Base-by-base conservation (phyloP, 2,329 filamentous ascomycete genomes). In the Ascochyta lentis region DNA sequence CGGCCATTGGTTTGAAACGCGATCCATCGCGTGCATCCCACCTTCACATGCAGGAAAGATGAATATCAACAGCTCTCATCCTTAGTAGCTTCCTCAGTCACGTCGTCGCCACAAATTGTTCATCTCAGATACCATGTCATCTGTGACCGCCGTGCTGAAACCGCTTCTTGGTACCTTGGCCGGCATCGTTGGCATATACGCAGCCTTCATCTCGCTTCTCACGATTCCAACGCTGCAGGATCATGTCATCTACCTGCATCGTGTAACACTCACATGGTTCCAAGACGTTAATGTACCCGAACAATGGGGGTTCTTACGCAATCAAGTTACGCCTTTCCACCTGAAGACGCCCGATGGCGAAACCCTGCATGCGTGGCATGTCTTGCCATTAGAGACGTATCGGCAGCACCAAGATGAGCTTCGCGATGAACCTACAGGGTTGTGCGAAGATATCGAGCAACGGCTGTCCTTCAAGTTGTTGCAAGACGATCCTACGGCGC, bases 391-490 rank as follows among this genome's bases (percentile, higher is more conserved):
- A 15, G 79, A 77, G 37, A 49, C 76, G 4, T 83, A 83, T 64
- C 76, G 74, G 33, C 68, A 76, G 47, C 69, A 82, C 54, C 76
- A 82, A 58, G 48, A 66, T 1, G 60, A 71, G 13, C 74, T 84
- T 1, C 73, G 65, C 6, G 49, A 58, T 10, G 79, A 84, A 56
- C 68, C 78, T 8, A 54, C 68, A 1, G 84, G 83, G 0, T 74
- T 84, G 19, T 80, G 77, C 19, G 45, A 77, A 1, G 81, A 89
- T 59, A 80, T 90, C 51, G 83, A 81, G 3, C 68, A 79, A 13
- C 83, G 83, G 0, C 77, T 83, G 33, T 84, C 84, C 1, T 90
- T 91, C 63, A 78, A 78, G 26, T 76, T 91, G 2, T 76, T 92
- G 2, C 83, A 79, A 56, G 80, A 85, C 16, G 87, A 91, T 64